Percentiles rank a stretch among this genome's conserved stretches.
Conservation (phyloP, 2,329 filamentous ascomycete species). For the Aspergillus caelatus region DNA sequence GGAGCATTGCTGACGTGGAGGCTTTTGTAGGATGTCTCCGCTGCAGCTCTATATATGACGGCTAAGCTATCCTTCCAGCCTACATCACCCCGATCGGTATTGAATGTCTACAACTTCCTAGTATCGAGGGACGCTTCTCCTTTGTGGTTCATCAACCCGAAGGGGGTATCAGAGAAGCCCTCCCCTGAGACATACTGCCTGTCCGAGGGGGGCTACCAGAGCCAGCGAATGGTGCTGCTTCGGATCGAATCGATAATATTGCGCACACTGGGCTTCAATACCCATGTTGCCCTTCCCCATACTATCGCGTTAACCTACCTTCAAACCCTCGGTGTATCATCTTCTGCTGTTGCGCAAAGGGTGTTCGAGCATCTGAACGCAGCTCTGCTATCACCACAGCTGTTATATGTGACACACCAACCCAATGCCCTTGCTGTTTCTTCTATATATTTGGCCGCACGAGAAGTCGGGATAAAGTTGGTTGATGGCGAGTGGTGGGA, state of each 20-base stretch:
- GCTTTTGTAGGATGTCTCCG: conserved; percentile 70
- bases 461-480: conserved; percentile 74
- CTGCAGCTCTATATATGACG: conserved; percentile 77
- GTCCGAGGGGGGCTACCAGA: conserved; percentile 71
- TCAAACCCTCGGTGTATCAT: conserved; percentile 77
- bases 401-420: conserved; percentile 90
- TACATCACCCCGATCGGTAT: conserved; percentile 74
- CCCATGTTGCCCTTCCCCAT: conserved; percentile 83
- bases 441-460: conserved; percentile 85
- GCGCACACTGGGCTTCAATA: conserved; percentile 75
- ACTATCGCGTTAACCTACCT: conserved; percentile 88
- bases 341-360: conserved; percentile 61
- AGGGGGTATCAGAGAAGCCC: conserved; percentile 30
- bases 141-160: conserved; percentile 47
- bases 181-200: conserved; percentile 67
- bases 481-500: conserved; percentile 94
- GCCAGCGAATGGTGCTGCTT: conserved; percentile 66
- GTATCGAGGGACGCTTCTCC: conserved; percentile 61
- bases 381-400: conserved; percentile 80
- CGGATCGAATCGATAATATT: conserved; percentile 78
- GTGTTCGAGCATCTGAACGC: conserved; percentile 82
- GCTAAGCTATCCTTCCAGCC: conserved; percentile 81
- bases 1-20: background rate
- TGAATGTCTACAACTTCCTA: conserved; percentile 85
- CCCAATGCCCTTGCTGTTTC: conserved; percentile 82